A percentile compares a stretch with the other conserved stretches of the same genome.
These are phyloP conservation scores for Datisca glomerata DNA, from an alignment of 306 rosid species.

Conservation along the genomic window DNA sequence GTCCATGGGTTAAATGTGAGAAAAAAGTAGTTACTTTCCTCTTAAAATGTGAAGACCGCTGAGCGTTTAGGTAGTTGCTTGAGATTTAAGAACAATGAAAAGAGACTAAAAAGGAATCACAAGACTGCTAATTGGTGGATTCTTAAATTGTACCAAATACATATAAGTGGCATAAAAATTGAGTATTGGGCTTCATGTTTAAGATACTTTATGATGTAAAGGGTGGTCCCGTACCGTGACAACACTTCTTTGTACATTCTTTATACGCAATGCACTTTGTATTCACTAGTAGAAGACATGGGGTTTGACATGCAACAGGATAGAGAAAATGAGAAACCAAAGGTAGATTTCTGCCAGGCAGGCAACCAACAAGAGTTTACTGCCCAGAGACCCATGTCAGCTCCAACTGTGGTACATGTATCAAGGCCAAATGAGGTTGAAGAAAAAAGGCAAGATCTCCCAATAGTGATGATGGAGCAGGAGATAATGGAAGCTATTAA, in stretches of 20 bases:
- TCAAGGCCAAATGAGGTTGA: conserved; percentile 62
- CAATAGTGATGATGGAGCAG: conserved; percentile 97
- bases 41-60: no score
- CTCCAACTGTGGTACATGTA: conserved; percentile 70
- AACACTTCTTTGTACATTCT: background rate
- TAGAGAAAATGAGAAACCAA: conserved; percentile 14
- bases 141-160: no score
- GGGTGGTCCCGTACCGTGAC: conserved; percentile 1
- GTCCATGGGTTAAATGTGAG: no score
- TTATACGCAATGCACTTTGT: conserved; percentile 2
- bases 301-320: conserved; percentile 36
- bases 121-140: no score
- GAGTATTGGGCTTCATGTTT: background rate
- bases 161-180: background rate
- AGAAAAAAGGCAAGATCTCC: conserved; percentile 71
- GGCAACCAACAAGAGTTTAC: conserved; percentile 17
- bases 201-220: background rate
- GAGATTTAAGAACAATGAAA: background rate
- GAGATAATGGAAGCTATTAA: conserved; percentile 94
- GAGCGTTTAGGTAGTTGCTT: background rate
- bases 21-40: no score
- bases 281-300: conserved; percentile 4
- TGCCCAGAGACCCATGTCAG: conserved; percentile 15
- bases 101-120: no score
- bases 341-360: conserved; percentile 14